Evolutionary conservation across 768 basidiomycete genomes (phyloP).

Genomic region (Panaeolus cyanescens): DNA sequence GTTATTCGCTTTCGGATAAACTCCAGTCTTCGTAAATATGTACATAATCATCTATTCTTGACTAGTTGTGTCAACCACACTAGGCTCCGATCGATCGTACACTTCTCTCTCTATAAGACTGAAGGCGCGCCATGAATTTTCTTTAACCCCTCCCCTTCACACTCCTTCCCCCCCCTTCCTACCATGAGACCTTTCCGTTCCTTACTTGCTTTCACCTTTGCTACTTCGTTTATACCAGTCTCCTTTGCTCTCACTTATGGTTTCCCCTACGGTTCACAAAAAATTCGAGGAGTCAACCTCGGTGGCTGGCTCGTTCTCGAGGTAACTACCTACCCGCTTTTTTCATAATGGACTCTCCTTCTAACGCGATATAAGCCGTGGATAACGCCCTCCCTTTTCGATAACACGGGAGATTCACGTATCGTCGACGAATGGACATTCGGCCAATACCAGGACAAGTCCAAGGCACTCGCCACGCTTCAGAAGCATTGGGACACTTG

Average conservation of each 20-base stretch:
- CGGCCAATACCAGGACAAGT: slow-evolving; percentile 55
- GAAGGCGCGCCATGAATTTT: background rate
- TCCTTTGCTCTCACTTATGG: slow-evolving; percentile 39
- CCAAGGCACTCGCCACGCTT: slow-evolving; percentile 51
- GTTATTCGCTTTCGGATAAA: slow-evolving; percentile 9
- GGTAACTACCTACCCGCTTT: slow-evolving; percentile 24
- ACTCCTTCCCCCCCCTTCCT: background rate
- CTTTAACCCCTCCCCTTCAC: slow-evolving; percentile 1
- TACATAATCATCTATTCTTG: slow-evolving; percentile 13
- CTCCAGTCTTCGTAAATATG: background rate
- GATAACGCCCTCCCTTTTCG: slow-evolving; percentile 79
- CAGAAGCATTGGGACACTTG: slow-evolving; percentile 78
- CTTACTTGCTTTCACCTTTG: slow-evolving; percentile 13
- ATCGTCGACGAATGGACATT: slow-evolving; percentile 65
- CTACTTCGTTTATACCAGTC: slow-evolving; percentile 13
- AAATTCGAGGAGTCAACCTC: slow-evolving; percentile 83
- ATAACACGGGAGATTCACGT: slow-evolving; percentile 52
- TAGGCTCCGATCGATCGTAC: slow-evolving; percentile 24
- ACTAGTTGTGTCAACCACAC: slow-evolving; percentile 11
- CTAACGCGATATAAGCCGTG: slow-evolving; percentile 50
- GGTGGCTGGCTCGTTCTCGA: slow-evolving; percentile 60
- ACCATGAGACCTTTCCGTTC: slow-evolving; percentile 7
- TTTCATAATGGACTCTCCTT: background rate
- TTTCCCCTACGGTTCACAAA: slow-evolving; percentile 74
- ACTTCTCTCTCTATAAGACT: slow-evolving; percentile 9